These are phyloP conservation scores for Fraxinus angustifolia DNA, from an alignment of 305 asterid species.

Conservation along the genomic window DNA sequence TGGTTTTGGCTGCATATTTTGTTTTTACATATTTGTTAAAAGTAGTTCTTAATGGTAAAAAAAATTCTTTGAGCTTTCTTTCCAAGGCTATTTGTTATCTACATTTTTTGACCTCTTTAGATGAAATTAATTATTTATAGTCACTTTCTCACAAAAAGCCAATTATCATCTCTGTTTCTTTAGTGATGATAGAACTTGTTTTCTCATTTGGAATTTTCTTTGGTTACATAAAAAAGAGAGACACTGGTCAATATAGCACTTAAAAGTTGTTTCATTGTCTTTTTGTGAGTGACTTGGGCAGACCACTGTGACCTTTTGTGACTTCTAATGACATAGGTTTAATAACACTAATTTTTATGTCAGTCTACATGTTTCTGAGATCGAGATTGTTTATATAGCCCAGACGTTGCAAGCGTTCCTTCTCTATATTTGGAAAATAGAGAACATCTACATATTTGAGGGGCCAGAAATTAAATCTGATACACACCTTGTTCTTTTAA, in stretches of 20 bases:
- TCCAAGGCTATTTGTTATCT: not conserved
- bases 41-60: not conserved
- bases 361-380: not conserved
- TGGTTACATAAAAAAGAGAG: not conserved
- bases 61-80: not conserved
- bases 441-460: not conserved
- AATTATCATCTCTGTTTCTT: not conserved
- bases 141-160: not conserved
- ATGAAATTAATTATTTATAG: not conserved
- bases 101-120: not conserved
- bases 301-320: not conserved
- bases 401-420: not conserved
- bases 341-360: not conserved
- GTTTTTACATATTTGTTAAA: not conserved
- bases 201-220: not conserved
- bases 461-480: conserved; percentile 1
- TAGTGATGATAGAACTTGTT: not conserved
- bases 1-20: conserved; percentile 1
- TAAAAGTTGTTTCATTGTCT: not conserved
- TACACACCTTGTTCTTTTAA: not conserved
- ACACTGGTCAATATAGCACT: not conserved
- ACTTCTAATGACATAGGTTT: not conserved
- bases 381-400: not conserved
- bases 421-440: not conserved
- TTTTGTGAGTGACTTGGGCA: not conserved